These are phyloP conservation scores for Fusarium metavorans DNA, from an alignment of 2,329 filamentous ascomycete species.

Conservation along the genomic window DNA sequence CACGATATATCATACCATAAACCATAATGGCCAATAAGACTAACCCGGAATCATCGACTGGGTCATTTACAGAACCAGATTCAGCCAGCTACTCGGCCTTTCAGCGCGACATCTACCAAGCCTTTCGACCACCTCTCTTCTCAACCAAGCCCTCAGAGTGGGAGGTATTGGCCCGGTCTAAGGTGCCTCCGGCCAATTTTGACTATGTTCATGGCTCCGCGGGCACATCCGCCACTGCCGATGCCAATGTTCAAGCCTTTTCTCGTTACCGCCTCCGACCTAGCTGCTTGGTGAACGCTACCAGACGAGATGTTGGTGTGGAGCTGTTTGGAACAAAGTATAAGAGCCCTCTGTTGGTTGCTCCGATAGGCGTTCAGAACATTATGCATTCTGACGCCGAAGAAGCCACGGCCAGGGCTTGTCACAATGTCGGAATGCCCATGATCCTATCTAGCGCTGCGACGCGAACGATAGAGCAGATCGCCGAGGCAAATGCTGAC, in stretches of 20 bases:
- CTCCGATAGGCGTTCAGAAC: conserved; percentile 76
- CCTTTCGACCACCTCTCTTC: conserved; percentile 34
- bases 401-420: conserved; percentile 72
- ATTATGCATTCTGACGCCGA: conserved; percentile 77
- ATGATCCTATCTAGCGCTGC: conserved; percentile 77
- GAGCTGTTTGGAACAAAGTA: conserved; percentile 65
- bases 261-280: conserved; percentile 65
- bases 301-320: conserved; percentile 61
- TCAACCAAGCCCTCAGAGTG: conserved; percentile 38
- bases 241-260: conserved; percentile 70
- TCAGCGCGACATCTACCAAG: conserved; percentile 42
- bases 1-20: not conserved
- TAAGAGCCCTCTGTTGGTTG: conserved; percentile 65
- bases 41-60: conserved; percentile 5
- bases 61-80: conserved; percentile 25
- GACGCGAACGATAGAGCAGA: conserved; percentile 73
- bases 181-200: conserved; percentile 50
- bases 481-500: conserved; percentile 68
- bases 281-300: conserved; percentile 60
- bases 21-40: not conserved
- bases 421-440: conserved; percentile 70
- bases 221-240: conserved; percentile 70
- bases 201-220: conserved; percentile 74
- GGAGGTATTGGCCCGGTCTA: conserved; percentile 34
- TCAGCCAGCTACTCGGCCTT: conserved; percentile 34